Base-by-base conservation (phyloP, 768 basidiomycete genomes). In the Leccinellum rugosiceps region DNA sequence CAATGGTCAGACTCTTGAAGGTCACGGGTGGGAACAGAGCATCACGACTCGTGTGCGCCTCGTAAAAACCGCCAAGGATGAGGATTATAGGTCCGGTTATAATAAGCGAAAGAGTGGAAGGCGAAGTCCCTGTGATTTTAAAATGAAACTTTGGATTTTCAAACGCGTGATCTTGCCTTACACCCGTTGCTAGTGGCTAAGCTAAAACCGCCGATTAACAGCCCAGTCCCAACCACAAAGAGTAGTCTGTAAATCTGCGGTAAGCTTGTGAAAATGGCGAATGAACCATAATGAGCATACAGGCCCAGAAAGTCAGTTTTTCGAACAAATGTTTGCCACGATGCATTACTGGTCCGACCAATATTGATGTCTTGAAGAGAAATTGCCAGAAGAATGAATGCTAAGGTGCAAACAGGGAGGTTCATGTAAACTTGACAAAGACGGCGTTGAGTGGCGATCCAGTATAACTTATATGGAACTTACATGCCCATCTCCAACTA, bases 401-500 rank as follows among this genome's bases (percentile, higher is more conserved):
- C 86, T 25, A 84, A 60, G 26, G 82, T 67, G 68, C 87, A 89
- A 54, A 93, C 75, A 19, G 91, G 91, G 48, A 93, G 77, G 73
- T 93, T 94, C 70, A 94, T 78, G 69, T 85, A 92, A 71, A 94
- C 91, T 93, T 70, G 46, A 35, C 14, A 54, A 45, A 50, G 50
- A 53, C 48, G 28, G 50, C 50, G 57, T 64, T 66, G 56, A 60
- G 61, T 50, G 56, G 54, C n/a, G 49, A 59, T 53, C 59, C 59
- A 58, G 19, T 31, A 60, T 43, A 11, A 57, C 13, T 21, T 21
- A 21, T 58, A 17, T 26, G 31, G 35, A 19, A 79, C 91, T 75
- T 73, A 93, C 91, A 94, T 52, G 84, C 88, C 86, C 88, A 93
- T 80, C 92, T 79, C 91, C 91, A 94, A 65, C 77, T 84, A 53